phyloP scores from a whole-genome alignment of 129 eudicot genomes.

The Mikania micrantha region DNA sequence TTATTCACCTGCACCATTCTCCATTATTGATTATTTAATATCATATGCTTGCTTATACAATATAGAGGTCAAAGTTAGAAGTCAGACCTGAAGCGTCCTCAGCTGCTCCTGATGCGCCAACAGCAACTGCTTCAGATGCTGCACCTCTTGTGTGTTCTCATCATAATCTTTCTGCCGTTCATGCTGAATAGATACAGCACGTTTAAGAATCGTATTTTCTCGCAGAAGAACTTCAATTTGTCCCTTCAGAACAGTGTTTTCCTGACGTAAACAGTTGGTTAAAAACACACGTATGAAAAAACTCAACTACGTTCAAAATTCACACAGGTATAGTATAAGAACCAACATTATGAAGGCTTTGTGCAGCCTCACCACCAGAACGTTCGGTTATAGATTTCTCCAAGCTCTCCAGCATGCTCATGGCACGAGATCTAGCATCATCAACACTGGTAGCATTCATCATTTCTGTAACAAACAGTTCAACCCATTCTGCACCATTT shows the following conservation, averaged over 20 bases:
- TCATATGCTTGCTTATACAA: no score
- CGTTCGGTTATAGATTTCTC: constrained; percentile 55
- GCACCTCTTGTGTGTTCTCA: constrained; percentile 61
- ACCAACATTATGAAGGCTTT: constrained; percentile 59
- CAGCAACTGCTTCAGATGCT: constrained; percentile 65
- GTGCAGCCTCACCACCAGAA: constrained; percentile 40
- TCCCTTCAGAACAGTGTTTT: constrained; percentile 56
- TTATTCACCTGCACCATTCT: constrained; percentile 52
- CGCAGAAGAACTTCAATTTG: constrained; percentile 49
- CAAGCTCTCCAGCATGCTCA: constrained; percentile 58
- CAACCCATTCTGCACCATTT: constrained; percentile 85
- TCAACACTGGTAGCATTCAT: constrained; percentile 63
- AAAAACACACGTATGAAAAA: not conserved
- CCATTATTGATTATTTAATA: no score
- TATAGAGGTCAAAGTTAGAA: not conserved
- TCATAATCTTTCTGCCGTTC: constrained; percentile 81
- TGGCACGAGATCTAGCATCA: constrained; percentile 82
- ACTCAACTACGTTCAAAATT: not conserved
- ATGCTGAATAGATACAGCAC: constrained; percentile 76
- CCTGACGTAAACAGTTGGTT: constrained; percentile 31
- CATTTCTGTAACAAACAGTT: constrained; percentile 74
- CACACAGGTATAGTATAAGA: not conserved
- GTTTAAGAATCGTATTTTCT: constrained; percentile 70
- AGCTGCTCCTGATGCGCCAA: constrained; percentile 71
- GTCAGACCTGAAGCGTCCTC: constrained; percentile 63